These are phyloP conservation scores for Madurella fahalii DNA, from an alignment of 2,329 filamentous ascomycete species.

Conservation along the genomic window DNA sequence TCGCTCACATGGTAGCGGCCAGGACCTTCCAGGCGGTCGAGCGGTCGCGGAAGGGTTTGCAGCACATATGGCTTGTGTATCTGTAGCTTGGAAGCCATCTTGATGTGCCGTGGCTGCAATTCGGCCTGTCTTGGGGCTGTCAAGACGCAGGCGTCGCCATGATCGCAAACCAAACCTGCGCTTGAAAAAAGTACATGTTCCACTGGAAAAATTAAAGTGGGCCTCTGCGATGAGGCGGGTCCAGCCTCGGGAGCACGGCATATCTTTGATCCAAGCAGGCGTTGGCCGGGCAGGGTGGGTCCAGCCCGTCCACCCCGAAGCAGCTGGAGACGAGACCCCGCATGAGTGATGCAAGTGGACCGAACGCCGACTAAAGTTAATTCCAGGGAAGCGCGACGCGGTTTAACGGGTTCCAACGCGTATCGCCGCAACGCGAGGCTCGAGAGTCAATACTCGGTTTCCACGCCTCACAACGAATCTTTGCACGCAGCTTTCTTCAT, in stretches of 20 bases:
- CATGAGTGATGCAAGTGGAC: constrained; percentile 17
- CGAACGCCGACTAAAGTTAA: not conserved
- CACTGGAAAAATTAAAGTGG: constrained; percentile 21
- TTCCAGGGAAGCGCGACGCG: constrained; percentile 23
- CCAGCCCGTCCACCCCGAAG: not conserved
- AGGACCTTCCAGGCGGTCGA: constrained; percentile 47
- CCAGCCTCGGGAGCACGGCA: constrained; percentile 11
- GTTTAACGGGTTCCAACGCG: constrained; percentile 1
- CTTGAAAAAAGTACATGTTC: constrained; percentile 22
- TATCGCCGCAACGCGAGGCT: not conserved
- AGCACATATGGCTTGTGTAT: constrained; percentile 63
- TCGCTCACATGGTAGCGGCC: constrained; percentile 56
- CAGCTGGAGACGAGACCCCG: too few species aligned
- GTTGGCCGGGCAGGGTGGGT: not conserved
- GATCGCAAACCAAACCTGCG: constrained; percentile 7
- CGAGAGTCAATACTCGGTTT: not conserved
- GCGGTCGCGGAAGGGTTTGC: constrained; percentile 54
- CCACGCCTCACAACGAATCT: not conserved
- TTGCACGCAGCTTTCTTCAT: not conserved
- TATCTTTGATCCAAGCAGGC: constrained; percentile 21
- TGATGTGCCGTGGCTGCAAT: constrained; percentile 11
- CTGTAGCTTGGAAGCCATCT: constrained; percentile 57
- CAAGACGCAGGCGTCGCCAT: constrained; percentile 13
- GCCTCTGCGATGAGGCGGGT: not conserved
- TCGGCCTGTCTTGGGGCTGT: constrained; percentile 1